Evolutionary conservation across 208 protist genomes (phyloP), one percentile per base, ranked within the genome.

Genomic region (Leishmania tropica): DNA sequence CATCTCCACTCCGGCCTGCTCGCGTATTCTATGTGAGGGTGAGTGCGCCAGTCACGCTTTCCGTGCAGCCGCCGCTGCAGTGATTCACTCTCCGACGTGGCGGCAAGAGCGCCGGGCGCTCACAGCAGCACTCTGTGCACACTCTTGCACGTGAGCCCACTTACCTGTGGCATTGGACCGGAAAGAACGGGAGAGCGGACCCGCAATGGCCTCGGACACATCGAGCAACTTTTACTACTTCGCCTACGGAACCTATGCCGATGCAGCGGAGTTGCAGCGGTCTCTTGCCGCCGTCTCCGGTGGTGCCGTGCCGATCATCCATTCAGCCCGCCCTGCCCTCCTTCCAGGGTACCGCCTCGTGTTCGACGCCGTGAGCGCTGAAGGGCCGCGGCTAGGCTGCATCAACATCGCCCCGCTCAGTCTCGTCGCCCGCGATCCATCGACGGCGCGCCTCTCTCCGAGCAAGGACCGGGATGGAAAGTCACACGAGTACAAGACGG

Each of bases 281-380:
- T 28, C 62, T 53, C 62, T 81, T 24, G 31, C 72, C 54, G 51
- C n/a, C 4, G 73, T 80, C 40, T 45, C 62, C 2, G 70, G 40
- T 1, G 40, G 42, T 40, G 45, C 68, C 13, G 37, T 24, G 15
- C 42, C 83, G 3, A 45, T 65, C 28, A 82, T 81, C 17, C 53
- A 56, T 5, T 47, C 40, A 8, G 37, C 74, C 15, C 71, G 60
- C 47, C 76, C 84, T 6, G 84, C 84, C 2, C 31, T 79, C 17
- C 54, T 90, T 21, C 73, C 80, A 15, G 76, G 75, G 21, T 89
- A 81, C 48, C 80, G 81, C 0, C 85, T 92, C 4, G 37, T 76
- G 54, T 84, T 84, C 79, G 81, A 82, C 58, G 89, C 89, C 21
- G 79, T 92, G 11, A 90, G 89, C 75, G 58, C 31, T 42, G 84